Base-by-base conservation (phyloP, 2,329 filamentous ascomycete genomes). In the Ceratocystis smalleyi region DNA sequence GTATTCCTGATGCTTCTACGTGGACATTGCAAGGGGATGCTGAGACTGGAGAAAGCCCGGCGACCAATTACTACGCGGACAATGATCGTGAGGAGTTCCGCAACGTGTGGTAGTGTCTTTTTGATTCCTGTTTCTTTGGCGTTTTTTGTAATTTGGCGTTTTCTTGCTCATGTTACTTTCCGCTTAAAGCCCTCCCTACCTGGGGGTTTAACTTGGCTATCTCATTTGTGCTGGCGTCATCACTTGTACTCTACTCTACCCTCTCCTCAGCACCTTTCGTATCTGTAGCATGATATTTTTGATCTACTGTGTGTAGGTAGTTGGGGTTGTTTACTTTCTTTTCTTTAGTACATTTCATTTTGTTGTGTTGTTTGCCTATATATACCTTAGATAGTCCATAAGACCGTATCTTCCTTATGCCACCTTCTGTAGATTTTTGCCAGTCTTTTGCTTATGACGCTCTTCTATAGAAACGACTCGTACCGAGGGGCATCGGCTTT, bases 11-110 rank as follows among this genome's bases (percentile, higher is more conserved):
- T n/a, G 61, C 8, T 3, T 62, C 24, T 49, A 63, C 47, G 6
- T 60, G 32, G 30, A 22, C 35, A 12, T 24, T 57, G 17, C 57
- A 47, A 27, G 19, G n/a, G 1, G 54, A 57, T 35, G 49, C 22
- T 22, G 27, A 47, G n/a, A 30, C 22, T 19, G 45, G 32, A 43
- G 6, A 32, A 22, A 24, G 59, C 7, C 19, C 63, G 15, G 15
- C 32, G 40, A 24, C 66, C 8, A 61, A 51, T 5, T 75, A 73
- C 60, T 69, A 70, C 30, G 70, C 74, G 1, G 68, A 72, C n/a
- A 57, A 57, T 35, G 73, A 75, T 19, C 71, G 72, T 32, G 77
- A 78, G 2, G 77, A 76, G 64, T 79, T 78, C 66, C 72, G 72
- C 22, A 79, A 79, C 67, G 75, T 78, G n/a, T 79, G 77, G 77